A percentile compares a stretch with the other conserved stretches of the same genome.
Evolutionary conservation across 2,329 filamentous ascomycete species (phyloP).

Genomic region (Plectosphaerella sp.): DNA sequence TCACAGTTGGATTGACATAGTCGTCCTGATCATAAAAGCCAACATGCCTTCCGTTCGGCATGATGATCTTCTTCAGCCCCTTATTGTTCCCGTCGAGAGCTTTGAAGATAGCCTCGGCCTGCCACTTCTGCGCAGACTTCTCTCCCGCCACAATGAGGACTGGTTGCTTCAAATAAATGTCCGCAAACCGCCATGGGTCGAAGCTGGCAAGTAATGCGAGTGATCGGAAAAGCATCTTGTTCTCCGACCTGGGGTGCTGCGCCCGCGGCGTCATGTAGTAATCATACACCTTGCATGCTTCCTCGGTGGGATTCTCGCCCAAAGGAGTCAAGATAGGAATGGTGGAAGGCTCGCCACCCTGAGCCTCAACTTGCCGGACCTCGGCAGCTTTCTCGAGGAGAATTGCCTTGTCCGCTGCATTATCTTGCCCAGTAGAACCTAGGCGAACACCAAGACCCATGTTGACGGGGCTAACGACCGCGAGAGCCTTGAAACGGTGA

Average conservation of each 20-base stretch:
- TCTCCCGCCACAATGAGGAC: slow-evolving; percentile 1
- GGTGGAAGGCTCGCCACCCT: background rate
- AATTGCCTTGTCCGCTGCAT: slow-evolving; percentile 1
- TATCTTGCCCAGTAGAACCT: slow-evolving; percentile 4
- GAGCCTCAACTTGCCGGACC: slow-evolving; percentile 2
- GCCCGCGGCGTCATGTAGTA: slow-evolving; percentile 13
- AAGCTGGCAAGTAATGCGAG: background rate
- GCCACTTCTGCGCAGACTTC: background rate
- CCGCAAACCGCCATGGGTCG: slow-evolving; percentile 1
- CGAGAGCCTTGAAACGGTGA: slow-evolving; percentile 30
- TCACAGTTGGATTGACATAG: background rate
- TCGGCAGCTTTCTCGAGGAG: slow-evolving; percentile 5
- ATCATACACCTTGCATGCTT: slow-evolving; percentile 17
- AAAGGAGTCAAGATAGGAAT: background rate
- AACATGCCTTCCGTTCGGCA: background rate
- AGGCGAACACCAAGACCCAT: slow-evolving; percentile 22
- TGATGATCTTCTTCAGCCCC: background rate
- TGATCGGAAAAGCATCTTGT: background rate
- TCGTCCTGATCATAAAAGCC: slow-evolving; percentile 3
- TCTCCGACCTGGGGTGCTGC: slow-evolving; percentile 3
- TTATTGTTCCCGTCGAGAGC: background rate
- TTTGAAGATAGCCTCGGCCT: background rate
- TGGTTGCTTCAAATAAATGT: background rate
- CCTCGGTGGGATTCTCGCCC: slow-evolving; percentile 36
- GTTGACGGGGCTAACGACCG: slow-evolving; percentile 22